phyloP scores from a whole-genome alignment of 106 monocot species.

The Dendrobium nobile region DNA sequence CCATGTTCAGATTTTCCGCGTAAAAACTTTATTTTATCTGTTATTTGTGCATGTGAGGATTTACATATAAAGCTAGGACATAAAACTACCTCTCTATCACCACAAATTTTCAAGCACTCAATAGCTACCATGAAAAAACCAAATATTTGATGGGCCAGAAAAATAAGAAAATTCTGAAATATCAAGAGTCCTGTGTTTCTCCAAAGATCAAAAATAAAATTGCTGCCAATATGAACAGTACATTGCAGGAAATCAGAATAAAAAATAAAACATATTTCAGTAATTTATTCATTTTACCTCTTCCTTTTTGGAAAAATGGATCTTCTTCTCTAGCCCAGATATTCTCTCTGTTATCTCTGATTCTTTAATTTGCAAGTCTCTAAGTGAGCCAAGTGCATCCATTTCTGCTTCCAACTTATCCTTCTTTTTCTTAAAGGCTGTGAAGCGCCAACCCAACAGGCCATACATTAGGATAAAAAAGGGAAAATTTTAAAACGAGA shows the following conservation, averaged over 20 bases:
- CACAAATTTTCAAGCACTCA: too few relatives aligned
- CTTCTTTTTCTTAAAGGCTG: constrained; percentile 82
- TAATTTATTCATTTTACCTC: constrained; percentile 35
- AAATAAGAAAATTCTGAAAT: neutral
- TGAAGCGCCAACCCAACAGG: constrained; percentile 11
- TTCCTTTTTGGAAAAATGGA: constrained; percentile 73
- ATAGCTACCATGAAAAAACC: neutral
- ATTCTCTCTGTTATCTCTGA: constrained; percentile 67
- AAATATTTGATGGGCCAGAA: neutral
- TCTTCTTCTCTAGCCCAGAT: constrained; percentile 82
- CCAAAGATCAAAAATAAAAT: neutral
- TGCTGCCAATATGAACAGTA: neutral
- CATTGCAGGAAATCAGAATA: neutral
- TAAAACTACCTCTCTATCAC: too few relatives aligned
- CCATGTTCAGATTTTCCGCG: too few relatives aligned
- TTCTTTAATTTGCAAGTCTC: constrained; percentile 84
- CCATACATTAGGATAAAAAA: constrained; percentile 5
- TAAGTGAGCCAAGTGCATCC: constrained; percentile 63
- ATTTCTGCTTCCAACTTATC: constrained; percentile 72
- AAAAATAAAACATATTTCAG: neutral
- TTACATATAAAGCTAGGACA: too few relatives aligned
- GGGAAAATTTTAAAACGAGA: neutral
- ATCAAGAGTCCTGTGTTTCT: neutral
- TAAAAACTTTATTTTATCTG: too few relatives aligned
- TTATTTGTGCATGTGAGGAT: too few relatives aligned